Percentiles rank a stretch among this genome's conserved stretches.
phyloP scores from a whole-genome alignment of 2,329 filamentous ascomycete species.

The Penicillium thymicola region DNA sequence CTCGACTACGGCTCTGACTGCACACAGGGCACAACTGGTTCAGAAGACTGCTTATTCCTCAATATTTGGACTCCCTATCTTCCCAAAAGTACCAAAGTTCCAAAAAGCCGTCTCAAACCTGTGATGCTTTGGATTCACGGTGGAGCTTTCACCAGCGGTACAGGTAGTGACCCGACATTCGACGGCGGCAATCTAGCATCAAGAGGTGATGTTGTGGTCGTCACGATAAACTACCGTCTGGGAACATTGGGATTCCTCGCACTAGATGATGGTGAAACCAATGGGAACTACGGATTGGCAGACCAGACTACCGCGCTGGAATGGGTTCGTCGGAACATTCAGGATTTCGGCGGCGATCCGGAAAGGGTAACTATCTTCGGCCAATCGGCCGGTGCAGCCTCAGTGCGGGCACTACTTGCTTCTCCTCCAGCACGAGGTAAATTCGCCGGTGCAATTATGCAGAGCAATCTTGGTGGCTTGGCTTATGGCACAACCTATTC shows the following conservation, averaged over 20 bases:
- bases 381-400: constrained; percentile 54
- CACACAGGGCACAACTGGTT: constrained; percentile 38
- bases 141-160: constrained; percentile 55
- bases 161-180: constrained; percentile 32
- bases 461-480: constrained; percentile 53
- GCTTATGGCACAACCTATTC: constrained; percentile 59
- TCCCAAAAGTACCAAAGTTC: constrained; percentile 24
- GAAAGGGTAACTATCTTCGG: constrained; percentile 48
- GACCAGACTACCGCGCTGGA: constrained; percentile 52
- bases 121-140: constrained; percentile 55
- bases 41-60: constrained; percentile 50
- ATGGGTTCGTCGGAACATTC: constrained; percentile 49
- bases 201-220: constrained; percentile 58
- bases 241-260: constrained; percentile 59
- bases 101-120: constrained; percentile 42
- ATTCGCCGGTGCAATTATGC: constrained; percentile 23
- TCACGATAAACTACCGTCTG: constrained; percentile 60
- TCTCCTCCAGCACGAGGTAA: constrained; percentile 18
- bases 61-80: constrained; percentile 46
- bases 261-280: constrained; percentile 53
- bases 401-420: constrained; percentile 51
- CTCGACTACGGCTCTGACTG: constrained; percentile 38
- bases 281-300: constrained; percentile 53
- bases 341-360: constrained; percentile 48
- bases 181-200: constrained; percentile 59